Base-by-base conservation (phyloP, 2,329 filamentous ascomycete species). In the Zopfia rhizophila region DNA sequence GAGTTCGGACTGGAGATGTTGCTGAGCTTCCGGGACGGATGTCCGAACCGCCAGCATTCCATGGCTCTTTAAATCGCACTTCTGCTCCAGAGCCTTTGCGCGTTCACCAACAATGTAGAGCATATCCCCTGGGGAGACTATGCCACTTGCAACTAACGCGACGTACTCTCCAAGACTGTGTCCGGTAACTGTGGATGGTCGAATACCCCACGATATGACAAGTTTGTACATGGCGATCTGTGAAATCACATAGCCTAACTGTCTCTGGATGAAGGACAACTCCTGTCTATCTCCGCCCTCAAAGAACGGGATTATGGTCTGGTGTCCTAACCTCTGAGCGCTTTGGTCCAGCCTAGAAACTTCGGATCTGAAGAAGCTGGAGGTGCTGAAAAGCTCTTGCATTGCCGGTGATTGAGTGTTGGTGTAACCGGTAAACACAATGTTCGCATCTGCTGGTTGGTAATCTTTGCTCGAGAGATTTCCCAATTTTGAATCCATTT, bases 391-490 rank as follows among this genome's bases (percentile, higher is more conserved):
- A 3, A 41, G 38, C 29, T 42, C 27, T 3, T n/a, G n/a, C n/a
- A n/a, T n/a, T 22, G 16, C 10, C 17, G 36, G 41, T 36, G 1
- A 6, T 10, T 11, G 19, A 33, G 43, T 64, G 55, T 3, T 35
- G 45, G 68, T 69, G 46, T 69, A 72, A 16, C n/a, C n/a, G n/a
- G 52, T 48, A 38, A 76, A 75, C 0, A 60, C 60, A 7, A 74
- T 39, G 8, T 46, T 17, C 44, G 22, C 7, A 56, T 27, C 73
- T 55, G 82, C 75, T 1, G 83, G 75, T 51, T 89, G 89, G 41
- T 76, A 76, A 42, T 69, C n/a, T 27, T 27, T 27, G 24, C 8
- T 27, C 24, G 24, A 27, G 24, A 27, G 24, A 8, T 5, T 18
- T n/a, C 12, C 31, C 2, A 38, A 12, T 10, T 14, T 3, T 10